phyloP scores from a whole-genome alignment of 228 moss, liverwort and hornwort species.

The Sphagnum fallax region DNA sequence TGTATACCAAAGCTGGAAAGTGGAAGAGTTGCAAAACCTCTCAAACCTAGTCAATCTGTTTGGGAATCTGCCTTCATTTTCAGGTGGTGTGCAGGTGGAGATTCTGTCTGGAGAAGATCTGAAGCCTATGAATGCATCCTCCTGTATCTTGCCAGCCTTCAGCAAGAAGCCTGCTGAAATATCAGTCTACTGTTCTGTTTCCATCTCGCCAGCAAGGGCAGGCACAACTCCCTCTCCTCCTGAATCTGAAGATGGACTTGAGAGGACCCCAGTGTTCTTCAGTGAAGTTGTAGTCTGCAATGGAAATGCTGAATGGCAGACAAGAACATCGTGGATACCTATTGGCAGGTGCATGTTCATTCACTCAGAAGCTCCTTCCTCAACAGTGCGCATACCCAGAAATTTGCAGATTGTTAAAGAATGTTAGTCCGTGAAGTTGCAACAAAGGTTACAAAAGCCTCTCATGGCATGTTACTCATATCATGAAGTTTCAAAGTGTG shows the following conservation, averaged over 20 bases:
- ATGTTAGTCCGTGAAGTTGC: no score
- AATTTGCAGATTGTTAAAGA: no score
- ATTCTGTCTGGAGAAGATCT: conserved; percentile 29
- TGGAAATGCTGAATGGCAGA: conserved; percentile 35
- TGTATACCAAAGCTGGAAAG: conserved; percentile 34
- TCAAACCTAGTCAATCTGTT: conserved; percentile 24
- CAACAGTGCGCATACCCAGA: no score
- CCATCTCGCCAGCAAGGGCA: conserved; percentile 15
- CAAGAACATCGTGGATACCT: conserved; percentile 33
- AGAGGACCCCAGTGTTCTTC: conserved; percentile 25
- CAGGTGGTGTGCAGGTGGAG: conserved; percentile 34
- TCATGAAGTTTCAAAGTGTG: no score
- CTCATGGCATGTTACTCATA: no score
- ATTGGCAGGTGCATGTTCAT: conserved; percentile 21
- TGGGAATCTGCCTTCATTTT: conserved; percentile 34
- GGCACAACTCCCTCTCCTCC: conserved; percentile 11
- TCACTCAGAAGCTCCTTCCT: background rate
- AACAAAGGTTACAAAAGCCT: no score
- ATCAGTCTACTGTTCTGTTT: conserved; percentile 39
- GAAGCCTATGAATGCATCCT: conserved; percentile 9
- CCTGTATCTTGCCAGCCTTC: conserved; percentile 15
- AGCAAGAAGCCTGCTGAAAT: conserved; percentile 18
- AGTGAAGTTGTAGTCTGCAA: conserved; percentile 27
- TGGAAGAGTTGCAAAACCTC: conserved; percentile 24
- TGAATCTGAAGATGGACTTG: conserved; percentile 16